Base-by-base conservation (phyloP, 345 rosid species). In the Sonneratia alba region DNA sequence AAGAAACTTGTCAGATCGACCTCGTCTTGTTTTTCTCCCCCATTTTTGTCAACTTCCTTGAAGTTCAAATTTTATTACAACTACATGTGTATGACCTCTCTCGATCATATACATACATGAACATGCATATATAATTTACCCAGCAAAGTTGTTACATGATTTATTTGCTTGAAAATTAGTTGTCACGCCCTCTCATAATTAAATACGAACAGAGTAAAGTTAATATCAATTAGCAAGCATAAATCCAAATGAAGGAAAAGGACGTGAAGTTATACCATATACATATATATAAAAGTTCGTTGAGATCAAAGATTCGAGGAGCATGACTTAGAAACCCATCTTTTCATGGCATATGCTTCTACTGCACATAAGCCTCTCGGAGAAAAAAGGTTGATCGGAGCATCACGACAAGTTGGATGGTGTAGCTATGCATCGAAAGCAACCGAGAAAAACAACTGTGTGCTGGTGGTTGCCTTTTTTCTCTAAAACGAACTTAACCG, bases 1-100 rank as follows among this genome's bases (percentile, higher is more conserved):
- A 73, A 51, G 18, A 8, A n/a, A 37, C 32, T 16, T 73, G 75
- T 73, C 75, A 73, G 75, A 53, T 73, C 71, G 14, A 36, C 64
- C 64, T 59, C 64, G 64, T 59, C 64, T 59, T 59, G 64, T 22
- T 22, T 59, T 59, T 59, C 34, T 59, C 64, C 64, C 10, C 64
- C 36, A 11, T 59, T 59, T 59, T 59, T 59, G 64, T 59, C 34
- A 24, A 59, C 24, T 59, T 59, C 64, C 22, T 59, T 10, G 7
- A 7, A 59, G 64, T 59, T 22, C 34, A n/a, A 48, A 48, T 10
- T 48, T 48, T 48, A 45, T 15, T 3, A 15, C 53, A 11, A 13
- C 18, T 48, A 48, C 53, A 48, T 48, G 11, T 11, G 14, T 45
- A 45, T 45, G 49, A 45, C 49, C 49, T 2, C 49, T 45, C 32